Conservation (phyloP, 1,284 basidiomycete species). For the Ustanciosporium gigantosporum region DNA sequence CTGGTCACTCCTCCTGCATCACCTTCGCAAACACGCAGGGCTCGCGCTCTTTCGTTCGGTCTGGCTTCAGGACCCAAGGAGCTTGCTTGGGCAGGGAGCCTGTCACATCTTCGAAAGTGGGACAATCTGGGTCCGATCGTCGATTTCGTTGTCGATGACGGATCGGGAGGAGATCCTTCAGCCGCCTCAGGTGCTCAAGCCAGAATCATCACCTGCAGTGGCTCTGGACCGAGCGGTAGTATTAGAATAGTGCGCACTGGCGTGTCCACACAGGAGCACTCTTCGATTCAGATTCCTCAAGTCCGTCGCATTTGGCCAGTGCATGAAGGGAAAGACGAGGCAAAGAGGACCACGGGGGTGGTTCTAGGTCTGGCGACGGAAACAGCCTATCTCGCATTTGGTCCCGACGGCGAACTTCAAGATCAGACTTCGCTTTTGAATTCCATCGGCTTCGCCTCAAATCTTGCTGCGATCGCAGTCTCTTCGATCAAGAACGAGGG, state of each 20-base stretch:
- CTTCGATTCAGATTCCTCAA: slow-evolving; percentile 16
- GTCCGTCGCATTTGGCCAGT: slow-evolving; percentile 22
- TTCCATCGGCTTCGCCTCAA: slow-evolving; percentile 2
- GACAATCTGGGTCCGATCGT: slow-evolving; percentile 76
- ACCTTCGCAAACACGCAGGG: slow-evolving; percentile 12
- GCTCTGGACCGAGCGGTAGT: slow-evolving; percentile 77
- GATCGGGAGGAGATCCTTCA: slow-evolving; percentile 65
- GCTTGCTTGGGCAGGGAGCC: slow-evolving; percentile 5
- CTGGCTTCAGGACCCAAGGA: no score
- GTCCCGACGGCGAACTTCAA: slow-evolving; percentile 13
- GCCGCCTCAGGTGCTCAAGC: slow-evolving; percentile 64
- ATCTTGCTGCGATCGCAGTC: slow-evolving; percentile 7
- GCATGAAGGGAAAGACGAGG: slow-evolving; percentile 2
- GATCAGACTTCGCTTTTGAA: slow-evolving; percentile 18
- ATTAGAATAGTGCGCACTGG: slow-evolving; percentile 82
- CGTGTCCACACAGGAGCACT: slow-evolving; percentile 74
- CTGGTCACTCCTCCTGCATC: slow-evolving; percentile 35
- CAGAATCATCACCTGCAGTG: slow-evolving; percentile 86
- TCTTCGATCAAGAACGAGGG: slow-evolving; percentile 2
- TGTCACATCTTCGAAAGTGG: slow-evolving; percentile 32
- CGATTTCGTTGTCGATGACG: slow-evolving; percentile 79
- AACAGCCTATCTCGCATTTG: slow-evolving; percentile 19
- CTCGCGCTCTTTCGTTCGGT: neutral
- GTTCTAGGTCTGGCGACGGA: slow-evolving; percentile 17
- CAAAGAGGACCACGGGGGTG: slow-evolving; percentile 15